Base-by-base conservation (phyloP, 257 asterid species). In the Scutellaria baicalensis region DNA sequence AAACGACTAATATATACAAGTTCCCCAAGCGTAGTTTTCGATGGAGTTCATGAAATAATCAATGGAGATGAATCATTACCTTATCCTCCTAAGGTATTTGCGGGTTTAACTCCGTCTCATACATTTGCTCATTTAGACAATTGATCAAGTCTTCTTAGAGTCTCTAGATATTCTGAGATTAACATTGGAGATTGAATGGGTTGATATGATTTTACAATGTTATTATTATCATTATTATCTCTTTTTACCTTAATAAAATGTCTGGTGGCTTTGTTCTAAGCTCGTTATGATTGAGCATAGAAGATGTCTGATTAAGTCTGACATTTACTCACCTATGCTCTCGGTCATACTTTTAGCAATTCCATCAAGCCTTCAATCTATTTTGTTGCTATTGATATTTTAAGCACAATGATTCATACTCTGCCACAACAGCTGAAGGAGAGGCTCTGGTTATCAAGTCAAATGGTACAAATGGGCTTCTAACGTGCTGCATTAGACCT, bases 391-490 rank as follows among this genome's bases (percentile, higher is more conserved):
- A 42, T 63, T 47, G 33, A 7, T 44, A 61, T 64, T 68, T 39
- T 64, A 80, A 89, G 96, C 94, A 83, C 77, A 83, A 89, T 74
- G 96, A 89, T 80, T 77, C 86, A 11, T 89, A 89, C 82, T 89
- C 96, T 59, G 88, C 89, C 44, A 89, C 96, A 57, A 89, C 86
- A 85, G 92, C 94, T 57, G 86, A 86, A 86, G 96, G 88, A 57
- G 94, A 87, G 79, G 84, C 86, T 59, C 78, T 89, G 57, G 86
- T 82, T 67, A 70, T 85, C 70, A 82, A 85, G 78, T 57, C 92
- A 50, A 89, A 85, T 74, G 85, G 84, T 71, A 59, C 58, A 3
- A 76, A 79, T 55, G 96, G 88, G 33, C 94, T 89, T 69, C 84
- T 84, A 58, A 85, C 92, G 36, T 87, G 94, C 76, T 87, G 90